Base-by-base conservation (phyloP, 1,139 yeast genomes). In the Kodamaea arcana region DNA sequence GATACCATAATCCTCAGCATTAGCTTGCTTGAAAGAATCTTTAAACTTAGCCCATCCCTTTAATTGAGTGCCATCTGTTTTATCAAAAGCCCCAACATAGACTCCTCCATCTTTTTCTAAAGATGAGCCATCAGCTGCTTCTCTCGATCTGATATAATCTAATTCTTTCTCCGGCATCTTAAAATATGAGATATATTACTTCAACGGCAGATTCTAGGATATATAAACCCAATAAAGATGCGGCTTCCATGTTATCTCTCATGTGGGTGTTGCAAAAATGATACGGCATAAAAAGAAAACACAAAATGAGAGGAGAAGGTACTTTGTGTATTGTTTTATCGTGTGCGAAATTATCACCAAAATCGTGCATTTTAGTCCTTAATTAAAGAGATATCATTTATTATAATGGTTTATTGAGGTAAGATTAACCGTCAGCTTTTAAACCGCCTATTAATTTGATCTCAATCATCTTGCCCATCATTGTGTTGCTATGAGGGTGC, bases 1-100 rank as follows among this genome's bases (percentile, higher is more conserved):
- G 29, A 81, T 45, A 12, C 80, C 85, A 45, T 66, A 52, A 9
- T 64, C 72, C 4, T 44, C 54, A 31, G 63, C 65, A 34, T 76
- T 76, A 34, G 68, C 75, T 42, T 75, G 63, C 53, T 66, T 78
- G 62, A 81, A 81, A 5, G 80, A 69, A 49, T 81, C 83, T 12
- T 54, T 54, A 42, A 77, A 69, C 32, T 60, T 55, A 30, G 60
- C 60, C 65, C 69, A 76, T 2, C 68, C 66, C n/a, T 43, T 56
- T 39, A 61, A 52, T 4, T 58, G 57, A 27, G 43, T 34, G 35
- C 40, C 41, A 36, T 59, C 60, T 35, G 50, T 50, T 22, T 54
- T 50, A 36, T 46, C 72, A 40, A 65, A 65, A 24, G 69, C 72
- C 45, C 67, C 69, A 32, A 65, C 54, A 44, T 61, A 62, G 27